Percentiles rank a stretch among this genome's conserved stretches.
phyloP scores from a whole-genome alignment of 805 yeast species.

The Diddensiella transvaalensis region DNA sequence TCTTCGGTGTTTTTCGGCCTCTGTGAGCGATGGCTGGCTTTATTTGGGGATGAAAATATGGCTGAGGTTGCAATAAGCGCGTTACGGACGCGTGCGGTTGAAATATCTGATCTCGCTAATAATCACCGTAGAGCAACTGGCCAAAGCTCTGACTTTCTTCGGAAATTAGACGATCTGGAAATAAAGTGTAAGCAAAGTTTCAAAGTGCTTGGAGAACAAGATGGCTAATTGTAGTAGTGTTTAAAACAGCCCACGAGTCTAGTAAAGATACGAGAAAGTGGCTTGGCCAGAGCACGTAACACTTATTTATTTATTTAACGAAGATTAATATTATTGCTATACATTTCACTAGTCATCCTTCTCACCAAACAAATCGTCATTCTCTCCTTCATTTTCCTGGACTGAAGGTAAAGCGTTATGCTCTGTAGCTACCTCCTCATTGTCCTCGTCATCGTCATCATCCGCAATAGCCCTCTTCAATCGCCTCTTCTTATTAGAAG shows the following conservation, averaged over 20 bases:
- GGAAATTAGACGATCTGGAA: conserved; percentile 75
- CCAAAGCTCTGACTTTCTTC: conserved; percentile 52
- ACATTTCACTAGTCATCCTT: conserved; percentile 8
- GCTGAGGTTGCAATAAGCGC: conserved; percentile 49
- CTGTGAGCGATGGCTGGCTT: conserved; percentile 70
- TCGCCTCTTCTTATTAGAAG: conserved; percentile 20
- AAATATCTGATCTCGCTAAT: conserved; percentile 66
- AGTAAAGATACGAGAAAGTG: conserved; percentile 44
- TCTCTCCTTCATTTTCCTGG: background rate
- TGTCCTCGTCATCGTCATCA: conserved; percentile 32
- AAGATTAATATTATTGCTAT: no score
- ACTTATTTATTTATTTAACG: background rate
- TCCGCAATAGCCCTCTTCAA: conserved; percentile 19
- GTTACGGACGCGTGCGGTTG: conserved; percentile 62
- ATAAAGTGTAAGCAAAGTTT: conserved; percentile 26
- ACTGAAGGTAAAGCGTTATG: no score
- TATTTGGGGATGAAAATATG: conserved; percentile 65
- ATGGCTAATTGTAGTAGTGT: conserved; percentile 15
- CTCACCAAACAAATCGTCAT: conserved; percentile 4
- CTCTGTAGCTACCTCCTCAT: conserved; percentile 23
- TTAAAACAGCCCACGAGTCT: conserved; percentile 23
- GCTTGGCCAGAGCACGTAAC: conserved; percentile 31
- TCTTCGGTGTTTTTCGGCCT: conserved; percentile 65
- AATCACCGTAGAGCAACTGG: conserved; percentile 40
- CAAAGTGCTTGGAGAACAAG: background rate